Evolutionary conservation across 768 basidiomycete species (phyloP), one percentile per base, ranked within the genome.

Genomic region (Ephemerocybe angulata): DNA sequence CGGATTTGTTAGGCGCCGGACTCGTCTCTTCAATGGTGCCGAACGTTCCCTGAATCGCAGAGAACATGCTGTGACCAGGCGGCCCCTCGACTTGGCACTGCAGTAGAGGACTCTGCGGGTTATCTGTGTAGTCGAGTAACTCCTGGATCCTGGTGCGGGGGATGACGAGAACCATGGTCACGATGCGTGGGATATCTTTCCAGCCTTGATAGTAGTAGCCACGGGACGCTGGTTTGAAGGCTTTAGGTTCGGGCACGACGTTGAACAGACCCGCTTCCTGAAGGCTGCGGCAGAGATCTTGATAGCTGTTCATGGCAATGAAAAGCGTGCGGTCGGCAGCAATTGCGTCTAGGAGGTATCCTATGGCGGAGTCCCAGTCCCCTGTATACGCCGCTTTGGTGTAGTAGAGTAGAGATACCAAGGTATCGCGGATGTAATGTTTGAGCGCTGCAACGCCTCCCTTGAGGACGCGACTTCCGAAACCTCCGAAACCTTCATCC

Each of bases 401-500:
- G n/a, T 73, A 59, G 11, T 58, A 57, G 15, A 86, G 63, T 37
- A 86, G 63, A 2, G 69, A 57, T 0, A 67, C 80, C 46, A 84
- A 82, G 37, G 72, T 77, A 29, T 67, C 68, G 12, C 84, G 73
- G 11, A 65, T 71, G 58, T 85, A 83, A 57, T 80, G 78, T 27
- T 33, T 33, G 38, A 27, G 40, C 22, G 19, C n/a, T 25, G 13
- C 30, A 7, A 13, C 58, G 35, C 21, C 28, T 28, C 55, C 19
- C 25, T 43, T 51, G 25, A 57, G 12, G 13, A 37, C 27, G 29
- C 17, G 19, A 13, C n/a, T n/a, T n/a, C 42, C 31, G 29, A 57
- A 50, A 56, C 58, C 24, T 25, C 52, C 38, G 21, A 37, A 25
- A 49, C 74, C 62, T 49, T 82, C 79, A 11, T 72, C 62, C 17